These are phyloP conservation scores for Proliferodiscus dingleyae DNA, from an alignment of 2,329 filamentous ascomycete genomes.

Conservation along the genomic window DNA sequence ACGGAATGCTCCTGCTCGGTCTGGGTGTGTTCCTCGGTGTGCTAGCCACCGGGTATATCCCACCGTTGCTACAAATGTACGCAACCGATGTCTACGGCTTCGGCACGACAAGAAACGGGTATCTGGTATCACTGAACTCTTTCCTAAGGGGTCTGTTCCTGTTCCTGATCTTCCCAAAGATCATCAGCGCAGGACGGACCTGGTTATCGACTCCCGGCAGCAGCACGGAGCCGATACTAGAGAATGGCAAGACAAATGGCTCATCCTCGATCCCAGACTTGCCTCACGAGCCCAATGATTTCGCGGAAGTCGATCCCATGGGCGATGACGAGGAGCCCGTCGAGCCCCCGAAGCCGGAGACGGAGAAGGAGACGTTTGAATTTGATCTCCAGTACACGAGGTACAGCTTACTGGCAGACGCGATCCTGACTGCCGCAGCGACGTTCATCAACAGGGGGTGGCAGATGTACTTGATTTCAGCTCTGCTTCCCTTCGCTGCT, in stretches of 20 bases:
- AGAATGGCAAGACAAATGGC: slow-evolving; percentile 1
- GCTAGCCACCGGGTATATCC: slow-evolving; percentile 64
- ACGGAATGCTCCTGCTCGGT: slow-evolving; percentile 59
- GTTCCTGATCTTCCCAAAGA: slow-evolving; percentile 39
- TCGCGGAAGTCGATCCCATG: slow-evolving; percentile 10
- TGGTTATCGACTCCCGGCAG: slow-evolving; percentile 29
- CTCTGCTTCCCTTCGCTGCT: slow-evolving; percentile 62
- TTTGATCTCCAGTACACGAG: slow-evolving; percentile 66
- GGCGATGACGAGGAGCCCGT: slow-evolving; percentile 16
- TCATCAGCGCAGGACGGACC: slow-evolving; percentile 37
- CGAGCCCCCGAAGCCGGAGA: slow-evolving; percentile 3
- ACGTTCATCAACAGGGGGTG: slow-evolving; percentile 58
- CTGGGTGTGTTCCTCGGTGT: slow-evolving; percentile 63
- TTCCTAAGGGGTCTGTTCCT: slow-evolving; percentile 40
- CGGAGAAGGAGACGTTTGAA: slow-evolving; percentile 35
- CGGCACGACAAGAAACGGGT: slow-evolving; percentile 40
- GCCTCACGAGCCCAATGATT: slow-evolving; percentile 38
- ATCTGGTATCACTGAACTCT: slow-evolving; percentile 41
- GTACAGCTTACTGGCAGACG: slow-evolving; percentile 62
- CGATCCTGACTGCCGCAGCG: slow-evolving; percentile 56
- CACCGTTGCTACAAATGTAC: slow-evolving; percentile 49
- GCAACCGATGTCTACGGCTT: slow-evolving; percentile 41
- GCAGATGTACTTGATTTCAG: slow-evolving; percentile 64
- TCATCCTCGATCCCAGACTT: slow-evolving; percentile 30
- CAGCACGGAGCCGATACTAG: neutral